Percentiles rank a stretch among this genome's conserved stretches.
Evolutionary conservation across 306 rosid genomes (phyloP).

Genomic region (Potentilla sterilis): DNA sequence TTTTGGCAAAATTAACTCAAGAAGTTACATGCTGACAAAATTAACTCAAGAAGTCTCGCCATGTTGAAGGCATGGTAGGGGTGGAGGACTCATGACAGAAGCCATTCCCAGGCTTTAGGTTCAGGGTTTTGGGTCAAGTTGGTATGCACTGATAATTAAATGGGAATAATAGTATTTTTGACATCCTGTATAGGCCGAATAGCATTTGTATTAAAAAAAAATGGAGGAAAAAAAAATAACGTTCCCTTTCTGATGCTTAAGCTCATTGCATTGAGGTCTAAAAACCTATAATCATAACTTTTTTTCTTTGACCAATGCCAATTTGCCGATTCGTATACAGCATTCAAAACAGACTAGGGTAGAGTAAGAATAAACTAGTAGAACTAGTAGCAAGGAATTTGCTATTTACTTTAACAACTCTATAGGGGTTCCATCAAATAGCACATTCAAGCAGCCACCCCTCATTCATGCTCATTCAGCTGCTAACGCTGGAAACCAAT

Average conservation of each 20-base stretch:
- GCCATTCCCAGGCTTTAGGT: background rate
- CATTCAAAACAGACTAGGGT: background rate
- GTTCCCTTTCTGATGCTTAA: background rate
- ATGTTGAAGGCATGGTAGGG: background rate
- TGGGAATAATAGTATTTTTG: background rate
- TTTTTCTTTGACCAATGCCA: background rate
- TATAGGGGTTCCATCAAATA: background rate
- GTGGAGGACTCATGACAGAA: background rate
- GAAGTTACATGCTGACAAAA: background rate
- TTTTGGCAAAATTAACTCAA: no score
- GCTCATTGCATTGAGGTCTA: background rate
- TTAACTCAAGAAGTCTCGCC: background rate
- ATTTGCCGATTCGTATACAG: background rate
- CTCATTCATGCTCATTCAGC: constrained; percentile 30
- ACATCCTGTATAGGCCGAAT: background rate
- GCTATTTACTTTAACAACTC: background rate
- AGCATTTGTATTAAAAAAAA: background rate
- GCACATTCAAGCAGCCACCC: background rate
- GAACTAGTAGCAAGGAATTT: background rate
- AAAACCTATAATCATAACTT: background rate
- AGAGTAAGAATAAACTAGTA: background rate
- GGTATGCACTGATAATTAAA: no score
- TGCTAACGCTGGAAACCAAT: constrained; percentile 55
- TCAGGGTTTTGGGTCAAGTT: no score
- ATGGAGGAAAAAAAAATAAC: background rate